Conservation (phyloP, 2,329 filamentous ascomycete genomes). For the Cephalotrichum gorgonifer region DNA sequence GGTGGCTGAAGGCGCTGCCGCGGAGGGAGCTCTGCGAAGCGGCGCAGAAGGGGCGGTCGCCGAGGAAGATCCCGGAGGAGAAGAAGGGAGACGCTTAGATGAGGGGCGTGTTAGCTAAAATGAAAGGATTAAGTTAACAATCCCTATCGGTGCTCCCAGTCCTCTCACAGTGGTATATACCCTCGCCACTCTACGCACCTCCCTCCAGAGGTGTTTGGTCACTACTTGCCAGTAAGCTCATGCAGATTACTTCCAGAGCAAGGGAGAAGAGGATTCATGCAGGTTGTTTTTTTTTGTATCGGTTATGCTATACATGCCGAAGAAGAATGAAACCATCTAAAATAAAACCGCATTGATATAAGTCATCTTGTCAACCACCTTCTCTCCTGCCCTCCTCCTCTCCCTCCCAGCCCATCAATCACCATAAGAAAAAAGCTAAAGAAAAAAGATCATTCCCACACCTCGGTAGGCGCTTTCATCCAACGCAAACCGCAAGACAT, state of each 20-base stretch:
- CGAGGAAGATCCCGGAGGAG: slow-evolving; percentile 43
- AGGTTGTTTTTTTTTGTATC: too few species aligned
- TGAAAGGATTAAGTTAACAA: not conserved
- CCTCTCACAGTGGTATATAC: too few species aligned
- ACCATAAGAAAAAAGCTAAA: not conserved
- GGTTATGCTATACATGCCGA: slow-evolving; percentile 5
- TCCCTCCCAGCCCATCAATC: too few species aligned
- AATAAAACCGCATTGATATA: too few species aligned
- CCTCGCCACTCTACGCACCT: too few species aligned
- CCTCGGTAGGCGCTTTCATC: not conserved
- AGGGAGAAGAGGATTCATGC: slow-evolving; percentile 7
- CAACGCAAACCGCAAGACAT: not conserved
- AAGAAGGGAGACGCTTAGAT: slow-evolving; percentile 1
- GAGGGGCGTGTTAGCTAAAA: too few species aligned
- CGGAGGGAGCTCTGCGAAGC: slow-evolving; percentile 57
- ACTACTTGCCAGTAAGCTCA: too few species aligned
- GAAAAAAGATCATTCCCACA: not conserved
- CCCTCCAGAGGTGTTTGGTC: too few species aligned
- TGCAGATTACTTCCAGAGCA: slow-evolving; percentile 3
- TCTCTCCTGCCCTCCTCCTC: not conserved
- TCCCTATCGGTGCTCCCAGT: too few species aligned
- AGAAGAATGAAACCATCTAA: slow-evolving; percentile 1
- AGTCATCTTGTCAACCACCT: not conserved
- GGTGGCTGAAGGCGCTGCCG: slow-evolving; percentile 52
- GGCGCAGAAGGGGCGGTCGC: slow-evolving; percentile 49